Base-by-base conservation (phyloP, 2,329 filamentous ascomycete genomes). In the Orbilia oligospora region DNA sequence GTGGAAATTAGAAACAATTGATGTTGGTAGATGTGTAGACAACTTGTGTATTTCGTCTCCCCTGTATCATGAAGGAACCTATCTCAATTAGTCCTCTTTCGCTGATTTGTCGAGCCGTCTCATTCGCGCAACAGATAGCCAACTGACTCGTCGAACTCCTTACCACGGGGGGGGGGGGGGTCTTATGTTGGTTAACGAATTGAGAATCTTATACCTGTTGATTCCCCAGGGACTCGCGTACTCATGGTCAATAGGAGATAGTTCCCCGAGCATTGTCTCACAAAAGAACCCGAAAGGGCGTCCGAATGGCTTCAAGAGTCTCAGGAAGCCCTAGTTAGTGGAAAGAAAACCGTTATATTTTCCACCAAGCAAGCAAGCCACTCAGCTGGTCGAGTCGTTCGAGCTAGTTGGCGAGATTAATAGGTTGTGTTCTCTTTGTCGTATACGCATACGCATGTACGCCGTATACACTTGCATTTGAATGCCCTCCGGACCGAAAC, bases 1-100 rank as follows among this genome's bases (percentile, higher is more conserved):
- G 30, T 30, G 20, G 20, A 12, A 46, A 44, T 20, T 20, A 46
- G 58, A 27, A 36, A 36, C 46, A 22, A 20, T 38, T 38, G 20
- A 48, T 71, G 56, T 71, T 65, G 56, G 69, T 66, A 66, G 58
- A 66, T 53, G 49, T 72, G 48, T 64, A 44, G 63, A 51, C 58
- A 58, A 58, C 58, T 16, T 18, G 27, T 18, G 27, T 18, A 63
- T 58, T 44, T 56, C 36, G 22, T 18, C 36, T 22, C 56, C 69
- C 49, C 58, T 72, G 69, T 73, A 51, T 73, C 70, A 73, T 33
- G 33, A 48, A 64, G 24, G 30, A 56, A 56, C 46, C 41, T 30
- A 24, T 55, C 24, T 44, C 44, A 49, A 44, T 36, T 58, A 10
- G 22, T 18, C 49, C 46, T 58, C 46, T 48, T 20, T 38, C n/a